phyloP scores from a whole-genome alignment of 768 basidiomycete genomes.

The Suillus occidentalis region DNA sequence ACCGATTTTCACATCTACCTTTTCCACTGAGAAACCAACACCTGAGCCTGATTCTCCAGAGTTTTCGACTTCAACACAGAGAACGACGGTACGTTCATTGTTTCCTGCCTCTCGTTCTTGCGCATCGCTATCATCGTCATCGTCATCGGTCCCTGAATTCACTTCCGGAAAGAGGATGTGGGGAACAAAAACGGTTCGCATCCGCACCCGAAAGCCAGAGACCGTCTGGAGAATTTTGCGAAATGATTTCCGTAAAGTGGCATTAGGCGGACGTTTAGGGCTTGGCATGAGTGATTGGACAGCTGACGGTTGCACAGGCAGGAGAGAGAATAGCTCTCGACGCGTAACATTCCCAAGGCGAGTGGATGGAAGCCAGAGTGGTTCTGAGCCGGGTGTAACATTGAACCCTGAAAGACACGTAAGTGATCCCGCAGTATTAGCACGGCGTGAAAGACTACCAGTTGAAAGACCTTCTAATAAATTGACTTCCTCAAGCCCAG shows the following conservation, averaged over 20 bases:
- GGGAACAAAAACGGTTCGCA: conserved; percentile 93
- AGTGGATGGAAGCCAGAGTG: conserved; percentile 61
- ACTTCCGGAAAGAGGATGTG: conserved; percentile 66
- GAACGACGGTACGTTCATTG: conserved; percentile 81
- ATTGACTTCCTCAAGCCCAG: conserved; percentile 67
- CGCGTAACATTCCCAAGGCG: conserved; percentile 71
- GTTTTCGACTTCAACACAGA: conserved; percentile 92
- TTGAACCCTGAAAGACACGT: conserved; percentile 41
- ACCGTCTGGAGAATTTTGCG: conserved; percentile 76
- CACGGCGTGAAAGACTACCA: conserved; percentile 40
- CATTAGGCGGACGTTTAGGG: conserved; percentile 47
- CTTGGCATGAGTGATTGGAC: conserved; percentile 42
- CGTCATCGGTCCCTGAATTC: conserved; percentile 16
- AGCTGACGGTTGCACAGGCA: conserved; percentile 45
- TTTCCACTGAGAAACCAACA: conserved; percentile 75
- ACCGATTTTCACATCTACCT: conserved; percentile 71
- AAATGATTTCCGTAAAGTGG: conserved; percentile 84
- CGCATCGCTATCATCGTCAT: conserved; percentile 34
- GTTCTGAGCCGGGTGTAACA: conserved; percentile 34
- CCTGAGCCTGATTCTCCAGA: conserved; percentile 59
- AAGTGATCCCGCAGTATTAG: neutral
- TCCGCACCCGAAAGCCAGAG: conserved; percentile 85
- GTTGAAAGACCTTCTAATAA: conserved; percentile 65
- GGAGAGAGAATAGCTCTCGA: conserved; percentile 63
- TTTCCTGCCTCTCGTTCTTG: conserved; percentile 62